phyloP scores from a whole-genome alignment of 2,329 filamentous ascomycete genomes.

The Cryphonectria naterciae region DNA sequence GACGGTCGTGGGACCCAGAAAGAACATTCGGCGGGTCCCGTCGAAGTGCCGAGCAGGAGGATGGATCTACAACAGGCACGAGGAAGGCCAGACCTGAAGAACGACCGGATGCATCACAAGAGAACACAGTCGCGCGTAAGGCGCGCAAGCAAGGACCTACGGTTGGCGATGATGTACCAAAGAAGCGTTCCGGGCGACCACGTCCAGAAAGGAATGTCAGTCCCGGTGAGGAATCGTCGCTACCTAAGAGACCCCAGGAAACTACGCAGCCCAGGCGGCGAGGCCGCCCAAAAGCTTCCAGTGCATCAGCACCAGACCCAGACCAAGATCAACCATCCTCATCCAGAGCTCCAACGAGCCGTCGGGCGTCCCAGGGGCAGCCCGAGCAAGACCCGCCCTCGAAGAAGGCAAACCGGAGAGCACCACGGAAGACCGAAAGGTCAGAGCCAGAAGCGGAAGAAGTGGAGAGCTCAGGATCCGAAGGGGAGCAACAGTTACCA shows the following conservation, averaged over 20 bases:
- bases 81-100: not conserved
- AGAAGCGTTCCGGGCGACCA: conserved; percentile 18
- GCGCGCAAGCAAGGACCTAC: conserved; percentile 1
- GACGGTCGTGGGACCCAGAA: conserved; percentile 1
- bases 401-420: not conserved
- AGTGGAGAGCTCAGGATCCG: conserved; percentile 3
- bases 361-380: conserved; percentile 14
- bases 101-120: not conserved
- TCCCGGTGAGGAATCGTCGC: conserved; percentile 2
- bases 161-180: not conserved
- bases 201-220: conserved; percentile 5
- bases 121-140: not conserved
- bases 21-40: not conserved
- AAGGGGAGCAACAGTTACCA: conserved; percentile 32
- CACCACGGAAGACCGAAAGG: not conserved
- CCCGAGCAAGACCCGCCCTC: conserved; percentile 26
- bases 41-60: not conserved
- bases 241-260: conserved; percentile 18
- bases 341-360: not conserved
- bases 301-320: not conserved
- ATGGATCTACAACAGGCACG: not conserved
- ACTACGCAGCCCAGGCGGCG: conserved; percentile 26
- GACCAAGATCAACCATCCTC: conserved; percentile 9
- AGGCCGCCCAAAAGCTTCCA: conserved; percentile 29
- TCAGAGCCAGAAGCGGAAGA: conserved; percentile 10